Evolutionary conservation across 2,329 filamentous ascomycete genomes (phyloP).

Genomic region (Fusarium anguioides): DNA sequence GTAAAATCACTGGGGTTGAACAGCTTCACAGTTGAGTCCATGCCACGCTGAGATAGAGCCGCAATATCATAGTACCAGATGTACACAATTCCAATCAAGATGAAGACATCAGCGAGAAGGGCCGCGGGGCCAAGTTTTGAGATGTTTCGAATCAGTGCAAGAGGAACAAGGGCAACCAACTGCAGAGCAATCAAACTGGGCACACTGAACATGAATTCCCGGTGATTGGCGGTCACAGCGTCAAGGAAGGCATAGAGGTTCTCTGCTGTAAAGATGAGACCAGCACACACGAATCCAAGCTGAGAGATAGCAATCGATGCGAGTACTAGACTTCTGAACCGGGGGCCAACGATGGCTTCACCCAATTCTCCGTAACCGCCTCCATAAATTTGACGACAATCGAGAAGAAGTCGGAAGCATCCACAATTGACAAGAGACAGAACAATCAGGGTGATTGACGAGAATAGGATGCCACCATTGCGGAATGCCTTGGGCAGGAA

Average conservation of each 20-base stretch:
- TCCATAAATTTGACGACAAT: constrained; percentile 71
- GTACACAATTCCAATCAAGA: constrained; percentile 75
- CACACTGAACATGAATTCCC: constrained; percentile 64
- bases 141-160: constrained; percentile 79
- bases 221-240: constrained; percentile 65
- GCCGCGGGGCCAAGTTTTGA: constrained; percentile 77
- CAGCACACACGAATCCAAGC: constrained; percentile 81
- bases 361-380: constrained; percentile 82
- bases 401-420: constrained; percentile 77
- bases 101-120: constrained; percentile 77
- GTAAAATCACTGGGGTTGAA: constrained; percentile 78
- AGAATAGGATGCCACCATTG: constrained; percentile 82
- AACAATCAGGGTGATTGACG: constrained; percentile 72
- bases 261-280: constrained; percentile 81
- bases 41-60: constrained; percentile 64
- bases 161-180: constrained; percentile 71
- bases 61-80: constrained; percentile 78
- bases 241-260: constrained; percentile 75
- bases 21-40: constrained; percentile 69
- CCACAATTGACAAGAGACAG: constrained; percentile 75
- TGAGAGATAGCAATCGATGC: constrained; percentile 79
- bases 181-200: constrained; percentile 72
- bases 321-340: constrained; percentile 74
- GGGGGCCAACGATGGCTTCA: constrained; percentile 70
- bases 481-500: constrained; percentile 83